Base-by-base conservation (phyloP, 352 stramenopile species). In the Globisporangium nunn region DNA sequence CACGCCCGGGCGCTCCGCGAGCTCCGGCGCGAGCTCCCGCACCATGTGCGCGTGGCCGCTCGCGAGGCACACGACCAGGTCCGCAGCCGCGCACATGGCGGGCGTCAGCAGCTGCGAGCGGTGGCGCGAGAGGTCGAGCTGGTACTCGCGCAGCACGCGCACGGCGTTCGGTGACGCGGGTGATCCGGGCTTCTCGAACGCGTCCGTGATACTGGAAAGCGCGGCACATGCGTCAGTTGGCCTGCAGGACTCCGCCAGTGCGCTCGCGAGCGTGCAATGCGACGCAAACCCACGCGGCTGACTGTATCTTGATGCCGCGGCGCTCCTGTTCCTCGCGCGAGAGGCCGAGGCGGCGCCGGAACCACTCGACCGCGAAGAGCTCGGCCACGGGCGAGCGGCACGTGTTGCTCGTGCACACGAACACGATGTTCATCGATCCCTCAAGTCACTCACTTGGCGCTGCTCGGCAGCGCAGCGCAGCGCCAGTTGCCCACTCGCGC, bases 331-430 rank as follows among this genome's bases (percentile, higher is more conserved):
- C 72, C 66, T 76, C 64, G 54, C 78, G 78, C 48, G 79, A 72
- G 64, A 91, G 78, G 52, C 76, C 74, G 18, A 88, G 67, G 33
- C 78, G 74, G 29, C 76, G 78, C 41, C 76, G 75, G 50, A 93
- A 80, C 77, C 83, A 93, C 53, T 93, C 77, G 52, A 91, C 74
- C 6, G 83, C 78, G 45, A 91, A 88, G 31, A 78, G 60, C 69
- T 93, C 81, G 0, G 81, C 77, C 49, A 89, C 80, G 5, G 83
- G 79, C 47, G 83, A 93, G 40, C 83, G 78, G 59, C 81, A 91
- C 54, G 81, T 91, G 67, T 93, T 93, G 68, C 83, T 91, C 37
- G 83, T 89, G 69, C 83, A 93, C 49, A 91, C 81, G 47, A 93
- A 93, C 52, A 93, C 63, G 33, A 93, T 70, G 65, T 89, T 84